phyloP scores from a whole-genome alignment of 176 grass and related monocot species.

The Olyra latifolia region DNA sequence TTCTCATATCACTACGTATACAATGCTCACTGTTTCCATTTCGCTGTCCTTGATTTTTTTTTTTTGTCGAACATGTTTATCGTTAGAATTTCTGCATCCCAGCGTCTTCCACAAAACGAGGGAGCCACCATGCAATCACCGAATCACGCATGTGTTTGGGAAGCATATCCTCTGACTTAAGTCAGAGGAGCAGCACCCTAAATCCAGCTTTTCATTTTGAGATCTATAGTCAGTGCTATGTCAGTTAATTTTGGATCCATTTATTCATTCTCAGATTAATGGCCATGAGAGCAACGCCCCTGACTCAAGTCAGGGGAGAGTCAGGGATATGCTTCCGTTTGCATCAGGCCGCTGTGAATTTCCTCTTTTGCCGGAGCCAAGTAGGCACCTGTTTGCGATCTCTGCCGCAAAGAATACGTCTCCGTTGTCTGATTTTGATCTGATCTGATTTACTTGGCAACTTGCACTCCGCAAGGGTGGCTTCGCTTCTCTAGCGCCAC shows the following conservation, averaged over 20 bases:
- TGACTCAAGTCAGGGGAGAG: too few relatives aligned
- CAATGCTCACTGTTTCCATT: not conserved
- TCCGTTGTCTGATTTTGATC: constrained; percentile 4
- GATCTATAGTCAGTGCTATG: too few relatives aligned
- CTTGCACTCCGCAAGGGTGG: not conserved
- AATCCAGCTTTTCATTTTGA: too few relatives aligned
- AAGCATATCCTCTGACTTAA: too few relatives aligned
- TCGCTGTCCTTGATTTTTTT: not conserved
- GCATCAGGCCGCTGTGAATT: too few relatives aligned
- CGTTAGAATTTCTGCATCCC: not conserved
- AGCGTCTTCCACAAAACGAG: not conserved
- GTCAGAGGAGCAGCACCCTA: too few relatives aligned
- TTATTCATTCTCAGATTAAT: too few relatives aligned
- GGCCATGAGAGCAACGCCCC: too few relatives aligned
- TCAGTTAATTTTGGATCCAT: too few relatives aligned
- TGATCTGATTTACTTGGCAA: not conserved
- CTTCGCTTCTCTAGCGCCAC: not conserved
- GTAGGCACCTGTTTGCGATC: not conserved
- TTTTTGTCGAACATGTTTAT: not conserved
- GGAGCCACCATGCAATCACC: not conserved
- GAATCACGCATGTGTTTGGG: too few relatives aligned
- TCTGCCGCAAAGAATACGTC: not conserved
- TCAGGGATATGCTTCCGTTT: too few relatives aligned
- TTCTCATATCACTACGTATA: too few relatives aligned
- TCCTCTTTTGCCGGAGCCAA: not conserved